A percentile compares a stretch with the other conserved stretches of the same genome.
Evolutionary conservation across 2,329 filamentous ascomycete species (phyloP).

Genomic region (Fusarium verticillioides): DNA sequence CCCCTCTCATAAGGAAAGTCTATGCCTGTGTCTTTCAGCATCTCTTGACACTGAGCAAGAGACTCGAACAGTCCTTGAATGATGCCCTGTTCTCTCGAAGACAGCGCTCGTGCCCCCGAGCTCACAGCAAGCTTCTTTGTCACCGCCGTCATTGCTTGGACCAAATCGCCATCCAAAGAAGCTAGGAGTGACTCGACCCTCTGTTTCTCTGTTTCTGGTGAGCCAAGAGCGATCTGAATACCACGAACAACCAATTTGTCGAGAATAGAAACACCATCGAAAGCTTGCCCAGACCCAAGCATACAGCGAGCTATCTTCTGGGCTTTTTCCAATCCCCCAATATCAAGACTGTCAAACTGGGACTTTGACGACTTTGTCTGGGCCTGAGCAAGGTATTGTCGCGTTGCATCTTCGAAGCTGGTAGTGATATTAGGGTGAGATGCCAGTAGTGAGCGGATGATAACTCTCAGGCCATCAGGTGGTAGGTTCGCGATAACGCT

Average conservation of each 20-base stretch:
- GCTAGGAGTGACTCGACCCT: not conserved
- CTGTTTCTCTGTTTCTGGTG: fast-evolving
- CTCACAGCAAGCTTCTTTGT: not conserved
- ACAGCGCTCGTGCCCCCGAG: not conserved
- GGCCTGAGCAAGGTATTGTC: not conserved
- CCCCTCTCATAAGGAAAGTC: not conserved
- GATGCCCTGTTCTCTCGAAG: fast-evolving
- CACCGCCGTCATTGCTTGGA: not conserved
- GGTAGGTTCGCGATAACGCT: not conserved
- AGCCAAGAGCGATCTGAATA: not conserved
- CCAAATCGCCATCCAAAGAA: not conserved
- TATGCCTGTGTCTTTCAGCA: not conserved
- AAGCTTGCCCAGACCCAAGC: not conserved
- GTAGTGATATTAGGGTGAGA: not conserved
- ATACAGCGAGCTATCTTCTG: not conserved
- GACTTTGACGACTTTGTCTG: not conserved
- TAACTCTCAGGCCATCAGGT: not conserved
- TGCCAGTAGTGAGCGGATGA: not conserved
- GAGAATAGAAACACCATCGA: not conserved
- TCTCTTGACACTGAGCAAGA: not conserved
- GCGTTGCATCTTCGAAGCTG: not conserved
- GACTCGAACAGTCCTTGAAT: not conserved
- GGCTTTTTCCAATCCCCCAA: not conserved
- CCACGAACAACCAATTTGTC: not conserved
- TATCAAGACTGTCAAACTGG: fast-evolving